phyloP scores from a whole-genome alignment of 2,329 filamentous ascomycete genomes.

The Monosporascus ibericus region DNA sequence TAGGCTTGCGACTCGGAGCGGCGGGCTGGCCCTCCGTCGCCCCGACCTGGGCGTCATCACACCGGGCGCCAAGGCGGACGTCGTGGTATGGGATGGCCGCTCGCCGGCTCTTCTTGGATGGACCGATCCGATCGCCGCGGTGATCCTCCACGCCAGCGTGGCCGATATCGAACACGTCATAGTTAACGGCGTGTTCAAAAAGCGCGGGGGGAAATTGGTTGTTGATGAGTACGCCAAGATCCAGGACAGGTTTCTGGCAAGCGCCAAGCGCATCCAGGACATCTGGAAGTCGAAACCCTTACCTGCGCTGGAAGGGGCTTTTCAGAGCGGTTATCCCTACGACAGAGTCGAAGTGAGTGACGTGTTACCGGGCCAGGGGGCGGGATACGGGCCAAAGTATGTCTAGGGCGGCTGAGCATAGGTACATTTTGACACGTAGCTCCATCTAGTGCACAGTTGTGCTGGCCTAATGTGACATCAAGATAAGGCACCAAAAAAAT shows the following conservation, averaged over 20 bases:
- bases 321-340: conserved; percentile 7
- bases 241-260: conserved; percentile 23
- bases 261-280: conserved; percentile 24
- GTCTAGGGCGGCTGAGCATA: neutral
- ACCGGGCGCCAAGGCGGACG: conserved; percentile 43
- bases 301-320: conserved; percentile 15
- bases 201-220: conserved; percentile 31
- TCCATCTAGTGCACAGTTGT: too few relatives aligned
- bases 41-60: conserved; percentile 41
- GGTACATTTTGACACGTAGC: too few relatives aligned
- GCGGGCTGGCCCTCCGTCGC: conserved; percentile 43
- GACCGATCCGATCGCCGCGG: conserved; percentile 45
- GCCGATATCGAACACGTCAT: conserved; percentile 44
- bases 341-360: conserved; percentile 4
- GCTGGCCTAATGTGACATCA: too few relatives aligned
- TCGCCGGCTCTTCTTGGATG: conserved; percentile 44
- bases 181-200: conserved; percentile 40
- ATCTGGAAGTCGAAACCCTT: conserved; percentile 16
- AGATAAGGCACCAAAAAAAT: too few relatives aligned
- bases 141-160: conserved; percentile 46
- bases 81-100: conserved; percentile 43
- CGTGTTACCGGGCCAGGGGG: conserved; percentile 4
- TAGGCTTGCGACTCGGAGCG: conserved; percentile 45
- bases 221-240: conserved; percentile 16
- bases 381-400: conserved; percentile 7